A percentile compares a stretch with the other conserved stretches of the same genome.
Evolutionary conservation across 768 basidiomycete species (phyloP).

Genomic region (Gloeostereum incarnatum): DNA sequence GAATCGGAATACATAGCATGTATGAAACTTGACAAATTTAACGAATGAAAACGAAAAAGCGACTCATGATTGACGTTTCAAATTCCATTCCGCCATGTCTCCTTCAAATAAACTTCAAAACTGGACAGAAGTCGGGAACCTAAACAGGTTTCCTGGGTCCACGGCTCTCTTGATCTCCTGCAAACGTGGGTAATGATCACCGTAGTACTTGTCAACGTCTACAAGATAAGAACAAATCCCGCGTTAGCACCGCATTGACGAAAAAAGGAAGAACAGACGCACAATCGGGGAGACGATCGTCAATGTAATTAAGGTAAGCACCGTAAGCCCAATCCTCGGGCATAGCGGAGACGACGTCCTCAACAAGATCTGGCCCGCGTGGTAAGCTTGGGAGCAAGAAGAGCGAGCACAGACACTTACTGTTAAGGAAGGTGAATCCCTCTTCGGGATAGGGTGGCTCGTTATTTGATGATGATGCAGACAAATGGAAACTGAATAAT

Average conservation of each 20-base stretch:
- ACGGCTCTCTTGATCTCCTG: not conserved
- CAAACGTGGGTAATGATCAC: constrained; percentile 1
- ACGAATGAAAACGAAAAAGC: too few relatives aligned
- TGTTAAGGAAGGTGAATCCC: constrained; percentile 27
- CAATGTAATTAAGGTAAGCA: constrained; percentile 31
- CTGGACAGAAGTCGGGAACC: constrained; percentile 1
- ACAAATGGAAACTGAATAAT: constrained; percentile 25
- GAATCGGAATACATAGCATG: too few relatives aligned
- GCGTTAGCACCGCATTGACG: not conserved
- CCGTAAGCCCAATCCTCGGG: constrained; percentile 20
- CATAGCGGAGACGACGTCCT: constrained; percentile 16
- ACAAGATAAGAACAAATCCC: too few relatives aligned
- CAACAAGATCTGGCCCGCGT: constrained; percentile 15
- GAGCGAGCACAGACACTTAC: constrained; percentile 7
- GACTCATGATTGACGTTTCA: too few relatives aligned
- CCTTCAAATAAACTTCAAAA: too few relatives aligned
- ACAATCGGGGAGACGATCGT: constrained; percentile 19
- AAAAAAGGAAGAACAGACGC: not conserved
- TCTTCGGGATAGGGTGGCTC: constrained; percentile 20
- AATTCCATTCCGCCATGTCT: too few relatives aligned
- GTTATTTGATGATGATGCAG: constrained; percentile 16
- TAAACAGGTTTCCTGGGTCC: not conserved
- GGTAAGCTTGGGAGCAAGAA: not conserved
- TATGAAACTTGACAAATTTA: too few relatives aligned
- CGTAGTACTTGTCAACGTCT: too few relatives aligned